A percentile compares a stretch with the other conserved stretches of the same genome.
Conservation (phyloP, 176 grass and related monocot species). For the Triticum dicoccoides region DNA sequence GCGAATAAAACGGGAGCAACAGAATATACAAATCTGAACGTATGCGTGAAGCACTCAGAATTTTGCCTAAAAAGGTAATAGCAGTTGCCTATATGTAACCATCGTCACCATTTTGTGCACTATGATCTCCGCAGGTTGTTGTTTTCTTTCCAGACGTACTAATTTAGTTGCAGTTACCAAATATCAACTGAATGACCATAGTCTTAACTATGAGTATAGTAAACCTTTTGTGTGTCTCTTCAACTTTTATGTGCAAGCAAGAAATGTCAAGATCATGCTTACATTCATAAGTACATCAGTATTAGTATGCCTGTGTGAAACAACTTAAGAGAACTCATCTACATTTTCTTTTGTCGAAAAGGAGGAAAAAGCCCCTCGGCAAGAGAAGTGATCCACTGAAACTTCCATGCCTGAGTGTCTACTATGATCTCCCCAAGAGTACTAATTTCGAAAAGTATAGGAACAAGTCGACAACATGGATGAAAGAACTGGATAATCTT, state of each 20-base stretch:
- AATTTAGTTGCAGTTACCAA: not conserved
- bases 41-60: not conserved
- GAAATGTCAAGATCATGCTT: too few species aligned
- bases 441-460: not conserved
- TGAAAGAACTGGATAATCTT: not conserved
- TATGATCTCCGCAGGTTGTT: not conserved
- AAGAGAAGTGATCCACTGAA: not conserved
- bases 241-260: not conserved
- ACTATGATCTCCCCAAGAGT: too few species aligned
- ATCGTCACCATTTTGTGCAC: not conserved
- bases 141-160: not conserved
- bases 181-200: not conserved
- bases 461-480: not conserved
- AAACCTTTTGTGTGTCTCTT: not conserved
- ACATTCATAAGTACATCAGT: too few species aligned
- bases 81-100: not conserved
- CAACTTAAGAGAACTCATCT: too few species aligned
- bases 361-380: too few species aligned
- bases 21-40: not conserved
- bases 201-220: not conserved
- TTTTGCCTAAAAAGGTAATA: not conserved
- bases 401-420: not conserved
- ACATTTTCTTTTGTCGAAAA: too few species aligned
- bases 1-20: not conserved
- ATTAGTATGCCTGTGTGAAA: too few species aligned